Percentiles rank a stretch among this genome's conserved stretches.
These are phyloP conservation scores for Cytidiella melzeri DNA, from an alignment of 768 basidiomycete genomes.

Conservation along the genomic window DNA sequence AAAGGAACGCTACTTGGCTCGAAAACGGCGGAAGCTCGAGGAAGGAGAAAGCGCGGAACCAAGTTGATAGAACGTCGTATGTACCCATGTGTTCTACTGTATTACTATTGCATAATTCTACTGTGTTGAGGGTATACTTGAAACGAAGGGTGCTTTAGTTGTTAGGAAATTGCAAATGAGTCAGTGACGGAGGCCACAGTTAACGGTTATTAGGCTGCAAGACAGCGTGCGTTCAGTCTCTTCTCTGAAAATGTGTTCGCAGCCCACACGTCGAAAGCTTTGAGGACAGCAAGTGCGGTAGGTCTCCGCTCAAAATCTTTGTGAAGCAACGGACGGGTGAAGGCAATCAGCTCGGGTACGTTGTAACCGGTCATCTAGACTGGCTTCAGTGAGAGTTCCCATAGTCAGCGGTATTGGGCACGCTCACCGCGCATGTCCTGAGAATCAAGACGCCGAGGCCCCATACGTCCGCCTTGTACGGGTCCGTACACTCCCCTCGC, in stretches of 20 bases:
- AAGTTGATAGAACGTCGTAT: neutral
- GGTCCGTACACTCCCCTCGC: constrained; percentile 40
- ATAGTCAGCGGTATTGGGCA: neutral
- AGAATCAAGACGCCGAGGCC: constrained; percentile 60
- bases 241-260: constrained; percentile 34
- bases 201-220: no score
- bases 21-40: constrained; percentile 77
- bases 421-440: constrained; percentile 55
- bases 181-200: no score
- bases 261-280: constrained; percentile 45
- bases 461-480: constrained; percentile 74
- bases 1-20: constrained; percentile 63
- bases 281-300: constrained; percentile 39
- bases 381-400: constrained; percentile 7
- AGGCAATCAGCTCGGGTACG: constrained; percentile 51
- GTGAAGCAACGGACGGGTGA: constrained; percentile 57
- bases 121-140: neutral
- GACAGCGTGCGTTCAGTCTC: constrained; percentile 18
- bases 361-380: constrained; percentile 48
- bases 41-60: constrained; percentile 13
- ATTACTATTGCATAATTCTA: neutral
- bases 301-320: constrained; percentile 48
- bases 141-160: no score
- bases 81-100: neutral
- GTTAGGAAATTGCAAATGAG: no score